These are phyloP conservation scores for Fragaria ananassa DNA, from an alignment of 306 rosid genomes.

Conservation along the genomic window DNA sequence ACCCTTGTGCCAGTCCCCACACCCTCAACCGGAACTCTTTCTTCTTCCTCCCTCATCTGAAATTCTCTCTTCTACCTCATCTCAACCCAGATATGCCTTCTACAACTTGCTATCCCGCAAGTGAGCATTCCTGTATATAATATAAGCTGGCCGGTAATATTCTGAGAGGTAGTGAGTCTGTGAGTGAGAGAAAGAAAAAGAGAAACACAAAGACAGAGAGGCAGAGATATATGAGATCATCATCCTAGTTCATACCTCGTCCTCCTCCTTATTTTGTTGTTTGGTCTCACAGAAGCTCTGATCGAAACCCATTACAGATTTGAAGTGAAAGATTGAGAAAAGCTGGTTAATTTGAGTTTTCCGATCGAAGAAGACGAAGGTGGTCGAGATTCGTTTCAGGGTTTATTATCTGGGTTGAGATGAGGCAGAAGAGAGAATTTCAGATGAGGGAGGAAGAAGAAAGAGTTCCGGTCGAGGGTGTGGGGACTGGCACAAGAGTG, in stretches of 20 bases:
- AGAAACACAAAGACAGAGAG: neutral
- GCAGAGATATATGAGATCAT: neutral
- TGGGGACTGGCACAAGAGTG: no score
- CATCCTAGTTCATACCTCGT: neutral
- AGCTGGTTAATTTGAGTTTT: neutral
- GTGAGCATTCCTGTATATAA: neutral
- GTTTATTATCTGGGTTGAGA: no score
- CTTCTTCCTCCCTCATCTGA: no score
- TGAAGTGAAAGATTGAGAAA: neutral
- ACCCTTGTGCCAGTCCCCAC: no score
- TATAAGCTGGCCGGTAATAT: neutral
- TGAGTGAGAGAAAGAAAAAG: neutral
- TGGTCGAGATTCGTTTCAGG: neutral
- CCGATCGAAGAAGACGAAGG: neutral
- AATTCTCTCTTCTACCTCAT: no score
- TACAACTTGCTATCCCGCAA: no score
- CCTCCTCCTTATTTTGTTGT: neutral
- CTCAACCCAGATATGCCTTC: no score
- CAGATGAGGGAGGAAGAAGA: no score
- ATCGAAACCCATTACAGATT: neutral
- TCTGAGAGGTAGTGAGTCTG: conserved; percentile 1
- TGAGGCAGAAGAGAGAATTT: no score
- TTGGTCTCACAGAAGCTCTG: neutral
- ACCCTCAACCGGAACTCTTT: no score
- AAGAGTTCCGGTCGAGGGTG: no score